phyloP scores from a whole-genome alignment of 306 rosid species.

The Acacia crassicarpa region DNA sequence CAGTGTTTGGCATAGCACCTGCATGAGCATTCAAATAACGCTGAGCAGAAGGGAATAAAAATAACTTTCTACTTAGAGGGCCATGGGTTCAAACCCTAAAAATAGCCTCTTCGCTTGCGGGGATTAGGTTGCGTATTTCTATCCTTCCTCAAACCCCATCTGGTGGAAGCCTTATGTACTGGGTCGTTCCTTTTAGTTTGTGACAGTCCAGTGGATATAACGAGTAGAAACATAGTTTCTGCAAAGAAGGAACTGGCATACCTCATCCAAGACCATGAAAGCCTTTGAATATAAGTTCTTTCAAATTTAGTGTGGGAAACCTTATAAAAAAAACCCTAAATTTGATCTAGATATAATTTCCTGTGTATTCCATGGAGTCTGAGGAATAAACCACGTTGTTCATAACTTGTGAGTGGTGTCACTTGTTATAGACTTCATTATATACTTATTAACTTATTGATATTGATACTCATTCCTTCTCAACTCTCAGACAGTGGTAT shows the following conservation, averaged over 20 bases:
- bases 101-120: too few species aligned
- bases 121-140: too few species aligned
- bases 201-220: background rate
- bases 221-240: background rate
- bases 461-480: conserved; percentile 17
- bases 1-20: background rate
- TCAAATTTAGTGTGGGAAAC: conserved; percentile 21
- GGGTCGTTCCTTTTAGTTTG: background rate
- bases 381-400: background rate
- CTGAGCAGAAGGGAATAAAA: background rate
- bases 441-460: background rate
- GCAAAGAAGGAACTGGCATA: conserved; percentile 1
- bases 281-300: background rate
- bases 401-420: background rate
- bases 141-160: too few species aligned
- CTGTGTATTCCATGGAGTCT: background rate
- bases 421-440: background rate
- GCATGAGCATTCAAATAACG: conserved; percentile 9
- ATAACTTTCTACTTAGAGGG: background rate
- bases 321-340: conserved; percentile 15
- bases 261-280: conserved; percentile 10
- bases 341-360: background rate
- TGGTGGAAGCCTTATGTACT: too few species aligned
- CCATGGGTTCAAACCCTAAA: too few species aligned
- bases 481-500: conserved; percentile 67